phyloP scores from a whole-genome alignment of 495 filamentous ascomycete genomes.

The Aspergillus cavernicola region DNA sequence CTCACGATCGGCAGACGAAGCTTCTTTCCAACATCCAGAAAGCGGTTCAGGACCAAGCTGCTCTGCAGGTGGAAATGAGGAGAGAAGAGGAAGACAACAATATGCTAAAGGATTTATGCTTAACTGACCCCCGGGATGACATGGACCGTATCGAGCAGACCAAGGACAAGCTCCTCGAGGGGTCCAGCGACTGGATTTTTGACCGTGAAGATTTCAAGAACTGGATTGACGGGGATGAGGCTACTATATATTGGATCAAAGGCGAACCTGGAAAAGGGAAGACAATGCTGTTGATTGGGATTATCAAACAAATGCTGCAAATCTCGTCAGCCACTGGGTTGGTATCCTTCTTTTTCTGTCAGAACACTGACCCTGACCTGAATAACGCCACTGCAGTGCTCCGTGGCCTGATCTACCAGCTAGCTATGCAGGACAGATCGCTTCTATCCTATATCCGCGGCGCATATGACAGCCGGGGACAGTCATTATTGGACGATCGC shows the following conservation, averaged over 20 bases:
- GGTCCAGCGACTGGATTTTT: slow-evolving; percentile 43
- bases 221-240: slow-evolving; percentile 9
- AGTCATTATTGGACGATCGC: neutral
- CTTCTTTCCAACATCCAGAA: too few relatives aligned
- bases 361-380: neutral
- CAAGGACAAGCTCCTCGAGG: slow-evolving; percentile 35
- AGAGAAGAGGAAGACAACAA: neutral
- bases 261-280: slow-evolving; percentile 32
- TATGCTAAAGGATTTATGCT: neutral
- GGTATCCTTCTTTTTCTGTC: neutral
- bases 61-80: neutral
- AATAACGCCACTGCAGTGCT: slow-evolving; percentile 3
- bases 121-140: slow-evolving; percentile 35
- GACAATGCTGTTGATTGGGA: slow-evolving; percentile 40
- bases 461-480: neutral
- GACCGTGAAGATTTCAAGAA: slow-evolving; percentile 30
- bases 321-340: neutral
- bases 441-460: slow-evolving; percentile 1
- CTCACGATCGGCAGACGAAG: too few relatives aligned
- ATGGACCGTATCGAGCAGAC: slow-evolving; percentile 25
- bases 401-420: neutral
- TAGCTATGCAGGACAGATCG: neutral
- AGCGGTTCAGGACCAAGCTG: neutral
- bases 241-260: slow-evolving; percentile 24
- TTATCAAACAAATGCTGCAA: slow-evolving; percentile 29